Evolutionary conservation across 202 grass and related monocot species (phyloP).

Genomic region (Zizania palustris): DNA sequence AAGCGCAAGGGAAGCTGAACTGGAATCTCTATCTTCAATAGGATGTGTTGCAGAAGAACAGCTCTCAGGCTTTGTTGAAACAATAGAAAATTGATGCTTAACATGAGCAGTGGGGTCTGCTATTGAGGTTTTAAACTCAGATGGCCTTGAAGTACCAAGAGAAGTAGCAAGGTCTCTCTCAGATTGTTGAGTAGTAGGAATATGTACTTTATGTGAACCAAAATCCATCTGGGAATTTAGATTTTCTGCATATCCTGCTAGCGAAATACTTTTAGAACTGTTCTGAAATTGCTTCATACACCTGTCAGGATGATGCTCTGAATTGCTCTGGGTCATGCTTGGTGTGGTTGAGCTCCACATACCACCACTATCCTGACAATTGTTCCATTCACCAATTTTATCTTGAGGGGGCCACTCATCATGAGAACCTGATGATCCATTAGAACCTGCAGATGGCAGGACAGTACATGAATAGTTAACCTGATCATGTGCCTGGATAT

Average conservation of each 20-base stretch:
- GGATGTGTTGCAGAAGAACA: conserved; percentile 36
- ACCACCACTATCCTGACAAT: conserved; percentile 39
- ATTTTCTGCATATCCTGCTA: conserved; percentile 34
- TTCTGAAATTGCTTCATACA: conserved; percentile 43
- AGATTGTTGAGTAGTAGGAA: conserved; percentile 35
- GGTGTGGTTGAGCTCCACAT: conserved; percentile 46
- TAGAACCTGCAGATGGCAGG: conserved; percentile 43
- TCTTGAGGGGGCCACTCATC: conserved; percentile 35
- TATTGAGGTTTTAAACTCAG: conserved; percentile 25
- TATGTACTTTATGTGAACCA: conserved; percentile 34
- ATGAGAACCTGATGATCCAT: conserved; percentile 41
- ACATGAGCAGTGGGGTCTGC: conserved; percentile 32
- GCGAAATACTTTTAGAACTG: conserved; percentile 29
- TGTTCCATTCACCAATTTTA: conserved; percentile 42
- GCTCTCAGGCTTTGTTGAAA: conserved; percentile 39
- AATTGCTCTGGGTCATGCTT: conserved; percentile 36
- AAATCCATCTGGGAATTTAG: conserved; percentile 32
- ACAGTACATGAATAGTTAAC: conserved; percentile 37
- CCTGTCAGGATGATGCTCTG: conserved; percentile 30
- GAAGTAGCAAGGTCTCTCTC: conserved; percentile 17
- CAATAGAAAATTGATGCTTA: conserved; percentile 42
- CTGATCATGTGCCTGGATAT: conserved; percentile 40
- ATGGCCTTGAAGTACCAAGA: conserved; percentile 27
- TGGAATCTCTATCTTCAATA: conserved; percentile 45
- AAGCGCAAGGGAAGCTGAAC: conserved; percentile 40